Conservation (phyloP, 495 filamentous ascomycete genomes). For the Choiromyces venosus region DNA sequence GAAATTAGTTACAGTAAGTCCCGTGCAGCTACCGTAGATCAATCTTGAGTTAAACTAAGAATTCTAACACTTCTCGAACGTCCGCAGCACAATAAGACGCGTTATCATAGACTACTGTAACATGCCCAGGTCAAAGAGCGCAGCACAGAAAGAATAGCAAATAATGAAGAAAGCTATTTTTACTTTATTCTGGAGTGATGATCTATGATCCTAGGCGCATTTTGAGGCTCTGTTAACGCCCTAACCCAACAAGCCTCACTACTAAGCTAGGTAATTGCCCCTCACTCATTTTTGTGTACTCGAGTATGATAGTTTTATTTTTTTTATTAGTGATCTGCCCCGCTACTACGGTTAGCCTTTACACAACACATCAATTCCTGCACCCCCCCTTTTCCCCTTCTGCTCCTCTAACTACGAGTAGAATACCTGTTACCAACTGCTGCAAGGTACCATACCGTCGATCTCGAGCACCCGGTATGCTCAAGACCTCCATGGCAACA, state of each 20-base stretch:
- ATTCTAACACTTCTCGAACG: neutral
- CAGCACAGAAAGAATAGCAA: neutral
- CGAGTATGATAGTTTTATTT: too few relatives aligned
- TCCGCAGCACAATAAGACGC: neutral
- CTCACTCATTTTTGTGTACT: neutral
- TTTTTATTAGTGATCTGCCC: neutral
- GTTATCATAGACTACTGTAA: neutral
- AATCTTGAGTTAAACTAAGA: neutral
- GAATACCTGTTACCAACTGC: neutral
- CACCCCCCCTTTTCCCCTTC: neutral
- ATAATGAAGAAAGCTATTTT: neutral
- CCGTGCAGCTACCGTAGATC: neutral
- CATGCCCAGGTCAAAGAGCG: neutral
- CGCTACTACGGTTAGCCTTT: neutral
- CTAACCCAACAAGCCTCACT: slow-evolving; percentile 8
- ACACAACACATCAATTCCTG: slow-evolving; percentile 20
- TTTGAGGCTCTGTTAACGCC: slow-evolving; percentile 1
- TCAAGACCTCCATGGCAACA: slow-evolving; percentile 46
- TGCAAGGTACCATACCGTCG: neutral
- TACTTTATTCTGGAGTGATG: slow-evolving; percentile 19
- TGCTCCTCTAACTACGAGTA: slow-evolving; percentile 2
- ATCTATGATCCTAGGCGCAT: neutral
- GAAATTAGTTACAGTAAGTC: neutral
- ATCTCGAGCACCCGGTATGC: slow-evolving; percentile 15
- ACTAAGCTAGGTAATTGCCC: neutral